Evolutionary conservation across 768 basidiomycete genomes (phyloP), one percentile per base, ranked within the genome.

Genomic region (Chalciporus sphaerocephalus): DNA sequence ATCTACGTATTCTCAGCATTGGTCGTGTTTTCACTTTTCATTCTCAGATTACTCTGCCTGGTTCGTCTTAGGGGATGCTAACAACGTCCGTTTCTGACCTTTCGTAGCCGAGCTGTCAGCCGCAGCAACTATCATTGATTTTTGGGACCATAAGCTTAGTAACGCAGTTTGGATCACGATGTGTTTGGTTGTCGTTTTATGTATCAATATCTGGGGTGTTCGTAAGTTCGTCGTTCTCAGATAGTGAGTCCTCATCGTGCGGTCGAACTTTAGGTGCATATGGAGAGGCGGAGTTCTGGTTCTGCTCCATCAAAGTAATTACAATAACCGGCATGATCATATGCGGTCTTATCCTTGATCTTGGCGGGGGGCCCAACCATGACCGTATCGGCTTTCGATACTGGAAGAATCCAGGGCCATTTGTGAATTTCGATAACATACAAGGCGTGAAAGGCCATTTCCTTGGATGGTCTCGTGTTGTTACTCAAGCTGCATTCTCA

Each of bases 401-500:
- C 52, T 72, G 69, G 69, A 66, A 58, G 47, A 36, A 79, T 42
- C 81, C 80, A 0, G 82, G 82, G 4, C 75, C 80, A 1, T 76
- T 83, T 52, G 68, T 67, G 13, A 72, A 78, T 42, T 72, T 52
- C 47, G 36, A 66, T 38, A 52, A 50, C 15, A 70, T 72, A 39
- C 27, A 44, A 22, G 78, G 78, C 3, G 44, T 60, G 1, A 69
- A 66, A 36, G 79, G 78, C 18, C 67, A 67, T 16, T 81, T 82
- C 68, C 46, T 70, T 17, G 68, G 65, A 18, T 73, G 65, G 62
- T 77, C 70, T 66, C 66, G 74, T 10, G 78, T 76, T 32, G 69
- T 78, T 51, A 70, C 69, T 22, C 75, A 79, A 51, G 80, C 80
- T 16, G 74, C 77, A 17, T 80, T 80, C 63, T 73, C 76, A 12